Evolutionary conservation across 192 early-diverging fungal species (phyloP).

Genomic region (Funneliformis geosporum): DNA sequence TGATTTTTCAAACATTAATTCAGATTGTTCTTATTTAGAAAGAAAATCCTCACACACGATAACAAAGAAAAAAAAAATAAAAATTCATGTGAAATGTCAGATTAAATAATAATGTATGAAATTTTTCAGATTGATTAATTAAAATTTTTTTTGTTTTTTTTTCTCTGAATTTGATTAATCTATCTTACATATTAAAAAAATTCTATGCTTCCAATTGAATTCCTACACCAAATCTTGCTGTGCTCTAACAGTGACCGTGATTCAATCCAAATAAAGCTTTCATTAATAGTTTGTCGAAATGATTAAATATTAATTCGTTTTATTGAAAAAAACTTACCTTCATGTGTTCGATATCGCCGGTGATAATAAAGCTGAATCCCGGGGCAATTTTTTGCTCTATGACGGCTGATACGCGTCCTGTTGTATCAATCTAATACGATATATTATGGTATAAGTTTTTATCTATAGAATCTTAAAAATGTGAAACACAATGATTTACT

Average conservation of each 20-base stretch:
- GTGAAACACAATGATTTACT: constrained; percentile 5
- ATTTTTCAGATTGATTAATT: background rate
- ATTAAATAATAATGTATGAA: background rate
- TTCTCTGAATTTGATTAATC: background rate
- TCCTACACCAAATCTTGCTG: constrained; percentile 25
- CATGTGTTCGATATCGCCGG: constrained; percentile 95
- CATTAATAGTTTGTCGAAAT: background rate
- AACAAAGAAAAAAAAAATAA: background rate
- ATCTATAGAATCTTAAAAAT: background rate
- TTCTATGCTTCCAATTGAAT: constrained; percentile 31
- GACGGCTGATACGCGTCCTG: constrained; percentile 83
- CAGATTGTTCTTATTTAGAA: background rate
- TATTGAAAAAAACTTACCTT: constrained; percentile 56
- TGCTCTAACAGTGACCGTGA: background rate
- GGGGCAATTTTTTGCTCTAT: constrained; percentile 96
- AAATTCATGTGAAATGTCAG: background rate
- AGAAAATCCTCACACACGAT: background rate
- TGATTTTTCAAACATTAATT: background rate
- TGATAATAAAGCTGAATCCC: constrained; percentile 85
- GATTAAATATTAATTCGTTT: background rate
- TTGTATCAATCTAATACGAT: constrained; percentile 65
- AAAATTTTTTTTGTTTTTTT: background rate
- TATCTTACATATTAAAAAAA: constrained; percentile 5
- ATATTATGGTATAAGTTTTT: background rate
- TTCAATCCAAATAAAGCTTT: background rate